phyloP scores from a whole-genome alignment of 1,139 yeast species.

The Trichomonascaceae sp. region DNA sequence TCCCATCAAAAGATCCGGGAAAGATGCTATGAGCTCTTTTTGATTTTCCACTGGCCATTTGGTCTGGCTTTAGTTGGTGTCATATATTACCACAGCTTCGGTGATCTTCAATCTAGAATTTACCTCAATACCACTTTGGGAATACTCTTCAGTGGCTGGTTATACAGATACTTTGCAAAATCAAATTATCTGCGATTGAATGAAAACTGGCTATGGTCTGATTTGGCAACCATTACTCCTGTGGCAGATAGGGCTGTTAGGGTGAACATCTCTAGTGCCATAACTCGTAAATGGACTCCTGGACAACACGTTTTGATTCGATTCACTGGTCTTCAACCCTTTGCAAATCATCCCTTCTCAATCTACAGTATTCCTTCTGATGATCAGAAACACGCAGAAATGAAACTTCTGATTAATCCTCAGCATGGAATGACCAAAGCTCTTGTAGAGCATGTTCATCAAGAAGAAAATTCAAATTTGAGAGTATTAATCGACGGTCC shows the following conservation, averaged over 20 bases:
- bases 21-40: conserved; percentile 46
- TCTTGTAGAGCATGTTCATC: conserved; percentile 26
- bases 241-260: conserved; percentile 37
- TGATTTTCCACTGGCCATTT: conserved; percentile 53
- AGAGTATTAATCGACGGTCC: conserved; percentile 54
- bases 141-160: conserved; percentile 48
- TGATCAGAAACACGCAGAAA: conserved; percentile 21
- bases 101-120: conserved; percentile 37
- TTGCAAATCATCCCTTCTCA: conserved; percentile 62
- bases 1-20: conserved; percentile 44
- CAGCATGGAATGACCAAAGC: conserved; percentile 46
- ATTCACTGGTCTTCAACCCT: conserved; percentile 40
- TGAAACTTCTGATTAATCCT: conserved; percentile 48
- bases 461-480: conserved; percentile 19
- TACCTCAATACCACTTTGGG: conserved; percentile 52
- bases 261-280: conserved; percentile 37
- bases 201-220: conserved; percentile 40
- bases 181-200: conserved; percentile 40
- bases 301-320: conserved; percentile 59
- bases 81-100: conserved; percentile 46
- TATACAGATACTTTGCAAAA: conserved; percentile 48
- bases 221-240: conserved; percentile 37
- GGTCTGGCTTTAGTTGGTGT: conserved; percentile 52
- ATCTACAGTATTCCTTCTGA: conserved; percentile 39
- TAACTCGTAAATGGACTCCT: conserved; percentile 44